Evolutionary conservation across 805 yeast species (phyloP).

Genomic region (Candida khao-thaluensis): DNA sequence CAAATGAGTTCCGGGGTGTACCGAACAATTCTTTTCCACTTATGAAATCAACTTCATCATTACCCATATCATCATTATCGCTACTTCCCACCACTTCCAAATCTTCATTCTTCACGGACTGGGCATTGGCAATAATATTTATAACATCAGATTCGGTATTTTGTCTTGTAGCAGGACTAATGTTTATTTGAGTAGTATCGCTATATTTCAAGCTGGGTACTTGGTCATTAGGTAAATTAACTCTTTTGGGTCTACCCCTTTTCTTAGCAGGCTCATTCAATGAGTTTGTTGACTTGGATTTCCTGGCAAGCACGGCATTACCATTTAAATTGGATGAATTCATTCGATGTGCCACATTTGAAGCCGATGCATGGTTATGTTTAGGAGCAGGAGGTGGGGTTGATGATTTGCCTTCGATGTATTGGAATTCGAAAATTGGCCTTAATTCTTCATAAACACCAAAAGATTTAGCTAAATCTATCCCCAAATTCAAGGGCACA

Average conservation of each 20-base stretch:
- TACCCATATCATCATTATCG: constrained; percentile 31
- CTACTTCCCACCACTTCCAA: constrained; percentile 30
- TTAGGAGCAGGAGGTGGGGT: constrained; percentile 51
- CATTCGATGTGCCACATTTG: constrained; percentile 37
- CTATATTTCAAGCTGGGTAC: constrained; percentile 30
- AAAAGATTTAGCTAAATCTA: constrained; percentile 37
- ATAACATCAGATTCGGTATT: constrained; percentile 43
- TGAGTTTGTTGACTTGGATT: constrained; percentile 23
- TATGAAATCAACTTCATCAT: constrained; percentile 34
- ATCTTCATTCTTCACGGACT: constrained; percentile 33
- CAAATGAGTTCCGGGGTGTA: constrained; percentile 38
- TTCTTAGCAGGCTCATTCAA: constrained; percentile 33
- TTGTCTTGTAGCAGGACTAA: constrained; percentile 28
- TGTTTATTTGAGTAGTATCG: constrained; percentile 35
- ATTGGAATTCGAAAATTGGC: constrained; percentile 64
- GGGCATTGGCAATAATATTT: constrained; percentile 27
- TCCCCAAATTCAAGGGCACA: constrained; percentile 43
- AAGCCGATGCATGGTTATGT: constrained; percentile 46
- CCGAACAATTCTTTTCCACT: constrained; percentile 43
- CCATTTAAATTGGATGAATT: constrained; percentile 4
- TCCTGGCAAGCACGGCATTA: constrained; percentile 17
- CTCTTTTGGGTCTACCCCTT: constrained; percentile 39
- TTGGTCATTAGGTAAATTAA: constrained; percentile 16
- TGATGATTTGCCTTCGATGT: constrained; percentile 39
- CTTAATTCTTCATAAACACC: constrained; percentile 52